A percentile compares a stretch with the other conserved stretches of the same genome.
Conservation (phyloP, 768 basidiomycete genomes). For the Pulveroboletus ravenelii region DNA sequence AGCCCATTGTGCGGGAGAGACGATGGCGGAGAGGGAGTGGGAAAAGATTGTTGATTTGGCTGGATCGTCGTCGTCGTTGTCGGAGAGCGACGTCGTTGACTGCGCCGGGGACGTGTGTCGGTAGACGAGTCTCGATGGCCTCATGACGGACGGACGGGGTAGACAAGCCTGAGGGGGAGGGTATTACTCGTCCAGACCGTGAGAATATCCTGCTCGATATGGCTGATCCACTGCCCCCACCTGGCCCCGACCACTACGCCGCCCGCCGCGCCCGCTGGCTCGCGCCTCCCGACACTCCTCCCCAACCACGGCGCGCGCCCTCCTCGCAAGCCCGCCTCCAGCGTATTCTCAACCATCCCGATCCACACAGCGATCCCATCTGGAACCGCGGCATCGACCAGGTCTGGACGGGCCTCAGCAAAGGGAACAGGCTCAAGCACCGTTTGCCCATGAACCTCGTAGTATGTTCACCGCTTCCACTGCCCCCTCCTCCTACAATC, state of each 20-base stretch:
- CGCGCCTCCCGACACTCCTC: slow-evolving; percentile 17
- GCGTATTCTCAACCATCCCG: slow-evolving; percentile 43
- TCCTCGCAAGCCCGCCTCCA: slow-evolving; percentile 47
- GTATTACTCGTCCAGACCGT: slow-evolving; percentile 7
- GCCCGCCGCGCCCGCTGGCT: slow-evolving; percentile 66
- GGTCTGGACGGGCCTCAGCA: slow-evolving; percentile 59
- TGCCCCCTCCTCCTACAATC: background rate
- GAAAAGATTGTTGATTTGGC: slow-evolving; percentile 42
- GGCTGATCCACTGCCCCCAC: slow-evolving; percentile 44
- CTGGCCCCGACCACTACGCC: slow-evolving; percentile 60
- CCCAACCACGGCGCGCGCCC: slow-evolving; percentile 29
- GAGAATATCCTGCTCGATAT: slow-evolving; percentile 22
- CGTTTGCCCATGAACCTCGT: slow-evolving; percentile 59
- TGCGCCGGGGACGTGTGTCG: slow-evolving; percentile 49
- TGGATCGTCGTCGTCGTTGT: slow-evolving; percentile 65
- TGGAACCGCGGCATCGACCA: slow-evolving; percentile 57
- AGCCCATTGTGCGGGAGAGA: slow-evolving; percentile 67
- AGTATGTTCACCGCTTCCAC: slow-evolving; percentile 38
- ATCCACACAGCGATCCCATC: slow-evolving; percentile 44
- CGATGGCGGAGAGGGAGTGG: slow-evolving; percentile 34
- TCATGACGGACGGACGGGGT: slow-evolving; percentile 10
- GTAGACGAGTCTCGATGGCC: slow-evolving; percentile 34
- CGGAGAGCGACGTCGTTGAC: slow-evolving; percentile 75
- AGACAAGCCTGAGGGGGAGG: background rate
- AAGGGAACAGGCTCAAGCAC: slow-evolving; percentile 54